Base-by-base conservation (phyloP, 371 early-diverging fungal species). In the Amoeboaphelidium protococcarum region DNA sequence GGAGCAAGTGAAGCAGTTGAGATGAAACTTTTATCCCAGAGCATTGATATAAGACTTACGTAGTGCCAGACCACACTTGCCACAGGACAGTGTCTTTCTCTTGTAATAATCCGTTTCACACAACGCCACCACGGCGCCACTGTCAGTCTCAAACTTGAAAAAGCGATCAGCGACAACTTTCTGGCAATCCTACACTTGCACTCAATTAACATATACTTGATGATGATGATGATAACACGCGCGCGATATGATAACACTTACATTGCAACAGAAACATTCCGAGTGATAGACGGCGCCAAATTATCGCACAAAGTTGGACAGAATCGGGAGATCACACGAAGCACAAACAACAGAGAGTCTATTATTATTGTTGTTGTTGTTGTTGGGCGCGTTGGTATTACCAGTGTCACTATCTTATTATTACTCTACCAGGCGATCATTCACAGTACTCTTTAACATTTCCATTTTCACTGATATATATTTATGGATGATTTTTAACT, bases 41-140 rank as follows among this genome's bases (percentile, higher is more conserved):
- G 90, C 96, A 46, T 77, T 80, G 53, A 92, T 88, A 54, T 89
- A 86, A 2, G 85, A 76, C 22, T 83, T 87, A 44, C 83, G 69
- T 22, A 95, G 60, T 13, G 91, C 82, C 40, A 74, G 75, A 4
- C 79, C 76, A 61, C 96, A 95, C 40, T 72, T 68, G 24, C 76
- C 80, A 54, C 95, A 94, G 21, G 91, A 69, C 51, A 91, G 71
- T 44, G 65, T 63, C 13, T 84, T 62, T n/a, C 78, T 66, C 31
- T 72, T 68, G 59, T 80, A 86, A 62, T 86, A 89, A 65, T 85
- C 82, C 55, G 71, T 75, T 58, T 86, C 86, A 59, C 89, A 86
- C 48, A 68, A 64, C 10, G 82, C 77, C 45, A 66, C 61, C 40
- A 69, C 68, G 6, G 53, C 58, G 20, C 75, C 76, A 45, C 71